Evolutionary conservation across 257 asterid genomes (phyloP).

Genomic region (Solanum piurae): DNA sequence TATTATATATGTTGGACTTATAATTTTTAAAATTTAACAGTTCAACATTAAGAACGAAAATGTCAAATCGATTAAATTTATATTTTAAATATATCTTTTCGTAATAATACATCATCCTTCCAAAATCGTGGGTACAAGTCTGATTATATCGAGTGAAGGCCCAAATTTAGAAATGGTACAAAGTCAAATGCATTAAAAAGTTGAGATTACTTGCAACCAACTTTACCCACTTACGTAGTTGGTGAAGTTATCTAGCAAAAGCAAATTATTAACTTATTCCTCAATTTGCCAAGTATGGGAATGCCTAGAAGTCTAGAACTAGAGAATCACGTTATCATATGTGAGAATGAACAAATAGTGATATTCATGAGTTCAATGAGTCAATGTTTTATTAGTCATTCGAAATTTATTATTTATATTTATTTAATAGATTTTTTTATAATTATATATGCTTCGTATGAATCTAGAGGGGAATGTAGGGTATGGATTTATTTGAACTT

Average conservation of each 20-base stretch:
- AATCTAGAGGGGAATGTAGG: neutral
- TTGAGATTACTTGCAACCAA: neutral
- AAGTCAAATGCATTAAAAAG: neutral
- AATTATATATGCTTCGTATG: neutral
- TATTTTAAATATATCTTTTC: no score
- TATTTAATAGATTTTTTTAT: neutral
- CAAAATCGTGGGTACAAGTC: accelerated
- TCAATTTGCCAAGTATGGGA: neutral
- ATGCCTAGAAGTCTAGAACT: neutral
- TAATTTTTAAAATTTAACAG: no score
- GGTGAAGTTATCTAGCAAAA: neutral
- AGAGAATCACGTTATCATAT: neutral
- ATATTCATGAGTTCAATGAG: neutral
- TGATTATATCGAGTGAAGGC: no score
- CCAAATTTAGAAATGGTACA: neutral
- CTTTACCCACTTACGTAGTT: neutral
- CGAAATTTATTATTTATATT: neutral
- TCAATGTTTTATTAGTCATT: neutral
- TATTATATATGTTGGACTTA: no score
- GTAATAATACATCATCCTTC: neutral
- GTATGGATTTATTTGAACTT: neutral
- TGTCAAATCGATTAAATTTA: no score
- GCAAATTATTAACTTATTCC: neutral
- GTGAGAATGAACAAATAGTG: neutral
- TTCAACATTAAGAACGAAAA: no score